Conservation (phyloP, 1,284 basidiomycete species). For the Rhodotorula sp. region DNA sequence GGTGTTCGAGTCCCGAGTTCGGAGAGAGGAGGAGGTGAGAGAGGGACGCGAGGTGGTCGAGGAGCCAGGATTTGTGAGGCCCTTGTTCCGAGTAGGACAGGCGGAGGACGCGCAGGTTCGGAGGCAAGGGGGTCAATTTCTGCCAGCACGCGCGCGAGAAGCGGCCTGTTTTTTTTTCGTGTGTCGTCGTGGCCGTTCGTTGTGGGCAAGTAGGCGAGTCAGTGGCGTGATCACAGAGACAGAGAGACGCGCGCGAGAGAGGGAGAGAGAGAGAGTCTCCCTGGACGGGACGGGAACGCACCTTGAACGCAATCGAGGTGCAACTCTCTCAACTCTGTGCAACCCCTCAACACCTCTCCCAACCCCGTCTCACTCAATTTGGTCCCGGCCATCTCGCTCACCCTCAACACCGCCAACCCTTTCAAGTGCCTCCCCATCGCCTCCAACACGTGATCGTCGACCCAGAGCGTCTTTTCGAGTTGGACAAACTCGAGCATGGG, state of each 20-base stretch:
- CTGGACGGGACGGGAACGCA: no score
- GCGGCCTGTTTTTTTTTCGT: conserved; percentile 21
- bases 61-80: conserved; percentile 38
- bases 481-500: conserved; percentile 30
- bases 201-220: background rate
- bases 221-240: background rate
- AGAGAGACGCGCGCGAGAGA: background rate
- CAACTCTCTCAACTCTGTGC: conserved; percentile 22
- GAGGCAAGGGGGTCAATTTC: conserved; percentile 16
- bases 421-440: conserved; percentile 6
- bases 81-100: conserved; percentile 26
- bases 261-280: background rate
- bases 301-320: conserved; percentile 8
- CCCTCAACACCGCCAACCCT: conserved; percentile 11
- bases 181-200: no score
- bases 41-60: conserved; percentile 36
- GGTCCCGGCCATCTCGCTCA: conserved; percentile 36
- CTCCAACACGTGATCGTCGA: conserved; percentile 32
- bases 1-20: conserved; percentile 2
- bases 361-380: conserved; percentile 35
- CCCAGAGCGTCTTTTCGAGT: conserved; percentile 28
- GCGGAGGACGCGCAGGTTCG: conserved; percentile 18
- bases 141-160: conserved; percentile 33
- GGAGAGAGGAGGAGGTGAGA: conserved; percentile 5
- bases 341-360: conserved; percentile 20